These are phyloP conservation scores for Tolypocladium ophioglossoides DNA, from an alignment of 2,329 filamentous ascomycete genomes.

Conservation along the genomic window DNA sequence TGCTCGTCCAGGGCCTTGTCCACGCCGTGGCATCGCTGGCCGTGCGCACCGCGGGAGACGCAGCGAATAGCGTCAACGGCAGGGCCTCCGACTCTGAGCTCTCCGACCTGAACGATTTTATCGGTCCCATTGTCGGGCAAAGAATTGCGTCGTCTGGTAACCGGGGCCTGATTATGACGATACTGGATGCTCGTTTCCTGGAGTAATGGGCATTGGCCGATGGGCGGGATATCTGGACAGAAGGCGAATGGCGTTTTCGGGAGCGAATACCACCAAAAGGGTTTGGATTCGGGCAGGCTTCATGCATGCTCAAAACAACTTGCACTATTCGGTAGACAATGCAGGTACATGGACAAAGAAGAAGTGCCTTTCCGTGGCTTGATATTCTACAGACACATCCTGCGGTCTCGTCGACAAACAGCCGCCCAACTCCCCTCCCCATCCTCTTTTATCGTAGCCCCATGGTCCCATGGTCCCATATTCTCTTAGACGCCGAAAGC, in stretches of 20 bases:
- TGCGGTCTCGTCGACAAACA: neutral
- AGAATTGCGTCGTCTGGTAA: slow-evolving; percentile 35
- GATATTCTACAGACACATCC: neutral
- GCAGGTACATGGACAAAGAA: neutral
- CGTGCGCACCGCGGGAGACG: slow-evolving; percentile 17
- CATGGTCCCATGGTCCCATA: neutral
- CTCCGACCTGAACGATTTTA: slow-evolving; percentile 39
- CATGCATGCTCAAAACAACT: neutral
- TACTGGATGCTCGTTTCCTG: slow-evolving; percentile 45
- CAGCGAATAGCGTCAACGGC: slow-evolving; percentile 29
- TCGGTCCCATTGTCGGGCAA: slow-evolving; percentile 43
- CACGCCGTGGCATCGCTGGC: slow-evolving; percentile 39
- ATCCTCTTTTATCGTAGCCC: neutral
- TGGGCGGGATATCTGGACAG: slow-evolving; percentile 1
- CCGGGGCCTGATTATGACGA: slow-evolving; percentile 34
- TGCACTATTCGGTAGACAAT: neutral
- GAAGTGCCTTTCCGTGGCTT: neutral
- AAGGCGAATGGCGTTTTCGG: slow-evolving; percentile 16
- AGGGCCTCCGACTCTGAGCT: slow-evolving; percentile 24
- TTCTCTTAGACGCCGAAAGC: slow-evolving; percentile 34
- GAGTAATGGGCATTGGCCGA: slow-evolving; percentile 14
- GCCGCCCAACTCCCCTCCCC: neutral
- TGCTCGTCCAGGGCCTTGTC: slow-evolving; percentile 44
- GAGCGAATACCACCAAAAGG: slow-evolving; percentile 1
- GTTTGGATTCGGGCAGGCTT: neutral